Percentiles rank a stretch among this genome's conserved stretches.
Conservation (phyloP, 805 yeast species). For the Yarrowia keelungensis region DNA sequence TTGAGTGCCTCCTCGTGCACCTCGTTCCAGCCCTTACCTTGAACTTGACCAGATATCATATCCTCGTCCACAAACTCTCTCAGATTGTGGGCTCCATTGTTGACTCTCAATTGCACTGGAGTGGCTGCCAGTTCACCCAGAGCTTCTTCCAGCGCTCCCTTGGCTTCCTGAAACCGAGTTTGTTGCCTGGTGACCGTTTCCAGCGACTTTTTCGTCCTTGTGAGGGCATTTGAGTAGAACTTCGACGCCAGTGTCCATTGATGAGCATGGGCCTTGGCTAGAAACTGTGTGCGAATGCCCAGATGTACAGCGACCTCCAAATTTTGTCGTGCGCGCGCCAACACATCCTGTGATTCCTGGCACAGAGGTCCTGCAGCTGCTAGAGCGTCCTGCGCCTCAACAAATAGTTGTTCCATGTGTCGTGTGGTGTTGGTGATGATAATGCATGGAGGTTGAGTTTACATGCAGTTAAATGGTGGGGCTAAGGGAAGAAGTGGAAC, state of each 20-base stretch:
- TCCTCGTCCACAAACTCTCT: constrained; percentile 30
- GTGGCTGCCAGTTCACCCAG: constrained; percentile 36
- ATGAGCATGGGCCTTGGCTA: constrained; percentile 29
- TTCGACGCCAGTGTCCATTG: constrained; percentile 23
- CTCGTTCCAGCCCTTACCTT: constrained; percentile 22
- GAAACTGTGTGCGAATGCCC: constrained; percentile 14
- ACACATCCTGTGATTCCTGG: constrained; percentile 25
- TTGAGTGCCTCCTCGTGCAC: constrained; percentile 23
- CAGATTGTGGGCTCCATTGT: constrained; percentile 22
- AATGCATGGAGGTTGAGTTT: constrained; percentile 27
- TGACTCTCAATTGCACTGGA: constrained; percentile 11
- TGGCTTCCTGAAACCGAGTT: constrained; percentile 24
- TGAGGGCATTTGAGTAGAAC: constrained; percentile 27
- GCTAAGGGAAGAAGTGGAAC: no score
- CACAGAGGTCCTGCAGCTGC: constrained; percentile 31
- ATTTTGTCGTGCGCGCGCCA: constrained; percentile 28
- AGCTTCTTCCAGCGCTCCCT: constrained; percentile 26
- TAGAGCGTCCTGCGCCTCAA: constrained; percentile 31
- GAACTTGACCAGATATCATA: background rate
- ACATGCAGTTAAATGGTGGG: background rate
- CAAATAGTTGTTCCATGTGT: constrained; percentile 14
- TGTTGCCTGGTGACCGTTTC: constrained; percentile 28
- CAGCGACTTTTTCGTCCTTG: constrained; percentile 25
- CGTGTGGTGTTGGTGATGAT: constrained; percentile 25
- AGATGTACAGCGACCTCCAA: constrained; percentile 26